These are phyloP conservation scores for Fusarium phyllophilum DNA, from an alignment of 2,329 filamentous ascomycete genomes.

Conservation along the genomic window DNA sequence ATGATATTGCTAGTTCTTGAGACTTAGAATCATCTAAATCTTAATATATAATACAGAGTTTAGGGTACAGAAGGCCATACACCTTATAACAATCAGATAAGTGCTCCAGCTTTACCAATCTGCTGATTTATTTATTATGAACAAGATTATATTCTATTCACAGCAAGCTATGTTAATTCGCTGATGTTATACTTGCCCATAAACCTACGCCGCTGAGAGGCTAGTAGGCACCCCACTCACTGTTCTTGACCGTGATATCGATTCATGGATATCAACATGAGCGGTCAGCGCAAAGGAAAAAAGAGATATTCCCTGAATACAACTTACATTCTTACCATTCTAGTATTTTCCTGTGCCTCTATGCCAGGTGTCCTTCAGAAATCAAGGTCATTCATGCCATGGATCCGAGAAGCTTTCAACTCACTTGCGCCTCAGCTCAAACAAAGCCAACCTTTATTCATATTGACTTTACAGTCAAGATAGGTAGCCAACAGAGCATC, in stretches of 20 bases:
- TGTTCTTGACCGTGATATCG: constrained; percentile 15
- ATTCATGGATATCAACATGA: constrained; percentile 14
- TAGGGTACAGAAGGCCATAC: neutral
- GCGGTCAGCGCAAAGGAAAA: constrained; percentile 17
- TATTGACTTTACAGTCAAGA: constrained; percentile 1
- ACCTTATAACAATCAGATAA: neutral
- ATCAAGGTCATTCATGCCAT: neutral
- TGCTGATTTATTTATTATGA: neutral
- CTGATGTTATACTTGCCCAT: constrained; percentile 16
- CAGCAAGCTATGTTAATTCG: neutral
- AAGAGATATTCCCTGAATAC: neutral
- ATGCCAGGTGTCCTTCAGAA: neutral
- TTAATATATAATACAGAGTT: neutral
- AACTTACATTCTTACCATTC: neutral
- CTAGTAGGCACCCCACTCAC: constrained; percentile 28
- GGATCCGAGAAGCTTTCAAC: neutral
- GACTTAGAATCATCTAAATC: neutral
- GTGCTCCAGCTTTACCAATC: neutral
- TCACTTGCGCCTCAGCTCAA: neutral
- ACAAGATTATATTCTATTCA: neutral
- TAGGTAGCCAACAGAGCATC: constrained; percentile 9
- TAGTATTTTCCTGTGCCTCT: neutral
- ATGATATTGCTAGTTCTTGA: neutral
- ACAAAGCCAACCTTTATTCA: neutral
- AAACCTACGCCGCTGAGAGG: constrained; percentile 12